These are phyloP conservation scores for Lepiota subincarnata DNA, from an alignment of 768 basidiomycete species.

Conservation along the genomic window DNA sequence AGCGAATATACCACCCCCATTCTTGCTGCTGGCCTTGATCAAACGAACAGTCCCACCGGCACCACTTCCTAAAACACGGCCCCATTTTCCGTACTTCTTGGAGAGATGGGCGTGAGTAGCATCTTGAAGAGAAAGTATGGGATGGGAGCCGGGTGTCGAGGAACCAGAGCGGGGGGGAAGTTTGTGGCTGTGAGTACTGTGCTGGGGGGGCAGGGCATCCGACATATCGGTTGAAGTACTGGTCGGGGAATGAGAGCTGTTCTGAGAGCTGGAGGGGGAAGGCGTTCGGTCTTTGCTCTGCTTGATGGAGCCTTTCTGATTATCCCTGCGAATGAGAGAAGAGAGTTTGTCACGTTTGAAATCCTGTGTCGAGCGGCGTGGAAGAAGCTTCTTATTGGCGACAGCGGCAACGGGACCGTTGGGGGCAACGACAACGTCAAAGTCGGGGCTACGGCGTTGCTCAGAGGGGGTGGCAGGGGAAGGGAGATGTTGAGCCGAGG, in stretches of 20 bases:
- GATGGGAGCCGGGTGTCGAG: slow-evolving; percentile 20
- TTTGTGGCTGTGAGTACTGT: slow-evolving; percentile 12
- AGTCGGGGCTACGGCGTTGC: slow-evolving; percentile 19
- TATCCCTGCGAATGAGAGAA: slow-evolving; percentile 20
- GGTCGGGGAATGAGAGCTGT: slow-evolving; percentile 21
- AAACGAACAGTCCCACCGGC: slow-evolving; percentile 98
- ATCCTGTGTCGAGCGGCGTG: slow-evolving; percentile 22
- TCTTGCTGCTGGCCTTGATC: slow-evolving; percentile 82
- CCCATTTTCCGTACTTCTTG: slow-evolving; percentile 99
- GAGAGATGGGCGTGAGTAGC: slow-evolving; percentile 87
- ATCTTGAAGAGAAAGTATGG: slow-evolving; percentile 63
- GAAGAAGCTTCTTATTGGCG: slow-evolving; percentile 23
- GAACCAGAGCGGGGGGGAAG: slow-evolving; percentile 21
- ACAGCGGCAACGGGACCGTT: slow-evolving; percentile 8
- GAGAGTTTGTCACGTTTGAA: slow-evolving; percentile 28
- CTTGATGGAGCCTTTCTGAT: slow-evolving; percentile 25
- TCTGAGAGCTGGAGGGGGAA: slow-evolving; percentile 26
- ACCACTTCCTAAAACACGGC: slow-evolving; percentile 88
- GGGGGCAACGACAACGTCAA: slow-evolving; percentile 9
- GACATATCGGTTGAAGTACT: slow-evolving; percentile 20
- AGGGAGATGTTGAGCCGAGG: slow-evolving; percentile 19
- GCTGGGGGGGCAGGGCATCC: slow-evolving; percentile 18
- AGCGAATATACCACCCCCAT: slow-evolving; percentile 82
- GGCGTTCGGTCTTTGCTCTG: slow-evolving; percentile 44
- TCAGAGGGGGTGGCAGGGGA: slow-evolving; percentile 14